Evolutionary conservation across 176 grass and related monocot genomes (phyloP).

Genomic region (Hordeum marinum): DNA sequence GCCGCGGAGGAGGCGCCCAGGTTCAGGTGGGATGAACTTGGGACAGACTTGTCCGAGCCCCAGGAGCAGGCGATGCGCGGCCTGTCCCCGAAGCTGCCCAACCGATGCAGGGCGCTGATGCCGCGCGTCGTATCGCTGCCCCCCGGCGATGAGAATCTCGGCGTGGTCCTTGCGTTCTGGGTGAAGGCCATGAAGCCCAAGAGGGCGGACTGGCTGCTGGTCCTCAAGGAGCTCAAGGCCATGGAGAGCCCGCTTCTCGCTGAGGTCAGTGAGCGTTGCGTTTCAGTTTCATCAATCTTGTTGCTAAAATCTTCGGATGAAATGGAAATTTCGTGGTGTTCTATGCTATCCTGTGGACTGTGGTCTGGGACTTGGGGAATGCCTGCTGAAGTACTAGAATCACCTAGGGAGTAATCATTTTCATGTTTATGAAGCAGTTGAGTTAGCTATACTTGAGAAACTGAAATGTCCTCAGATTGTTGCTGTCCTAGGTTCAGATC

Average conservation of each 20-base stretch:
- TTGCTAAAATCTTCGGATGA: background rate
- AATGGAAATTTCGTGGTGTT: background rate
- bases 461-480: background rate
- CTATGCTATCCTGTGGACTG: background rate
- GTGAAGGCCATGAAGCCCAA: slow-evolving; percentile 68
- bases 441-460: background rate
- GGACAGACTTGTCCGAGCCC: slow-evolving; percentile 14
- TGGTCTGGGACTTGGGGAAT: background rate
- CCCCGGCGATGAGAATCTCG: slow-evolving; percentile 40
- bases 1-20: slow-evolving; percentile 27
- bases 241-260: slow-evolving; percentile 51
- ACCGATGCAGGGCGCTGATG: slow-evolving; percentile 85
- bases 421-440: background rate
- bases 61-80: slow-evolving; percentile 44
- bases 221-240: slow-evolving; percentile 64
- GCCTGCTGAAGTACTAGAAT: background rate
- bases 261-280: slow-evolving; percentile 36
- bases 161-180: slow-evolving; percentile 55
- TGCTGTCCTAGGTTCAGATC: background rate
- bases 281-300: background rate
- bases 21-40: slow-evolving; percentile 49
- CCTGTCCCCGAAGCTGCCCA: slow-evolving; percentile 66
- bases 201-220: slow-evolving; percentile 77
- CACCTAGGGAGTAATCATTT: background rate
- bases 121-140: slow-evolving; percentile 47